phyloP scores from a whole-genome alignment of 2,329 filamentous ascomycete species.

The Colletotrichum echinochloae region DNA sequence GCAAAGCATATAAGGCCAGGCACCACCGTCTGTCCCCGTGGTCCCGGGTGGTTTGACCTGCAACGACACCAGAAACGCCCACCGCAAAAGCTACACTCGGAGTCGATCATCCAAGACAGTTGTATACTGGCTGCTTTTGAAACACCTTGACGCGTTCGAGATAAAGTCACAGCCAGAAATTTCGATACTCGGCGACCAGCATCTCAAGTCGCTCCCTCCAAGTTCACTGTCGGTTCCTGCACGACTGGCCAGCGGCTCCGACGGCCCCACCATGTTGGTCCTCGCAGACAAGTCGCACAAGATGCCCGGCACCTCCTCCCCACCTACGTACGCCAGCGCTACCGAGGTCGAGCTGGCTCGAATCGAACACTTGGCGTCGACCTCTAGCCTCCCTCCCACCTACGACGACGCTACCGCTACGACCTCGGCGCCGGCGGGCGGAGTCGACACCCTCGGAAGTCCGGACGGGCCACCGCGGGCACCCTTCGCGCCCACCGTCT shows the following conservation, averaged over 20 bases:
- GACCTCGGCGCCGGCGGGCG: conserved; percentile 8
- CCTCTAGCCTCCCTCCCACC: conserved; percentile 44
- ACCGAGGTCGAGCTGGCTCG: conserved; percentile 17
- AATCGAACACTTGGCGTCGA: not conserved
- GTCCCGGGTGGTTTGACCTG: not conserved
- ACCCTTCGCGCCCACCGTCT: conserved; percentile 56
- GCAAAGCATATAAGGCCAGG: not conserved
- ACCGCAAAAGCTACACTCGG: not conserved
- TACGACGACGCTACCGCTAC: conserved; percentile 45
- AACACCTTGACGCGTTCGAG: not conserved
- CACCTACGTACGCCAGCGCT: conserved; percentile 8
- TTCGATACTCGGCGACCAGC: not conserved
- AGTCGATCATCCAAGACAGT: not conserved
- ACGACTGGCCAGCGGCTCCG: not conserved
- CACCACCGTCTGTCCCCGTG: not conserved
- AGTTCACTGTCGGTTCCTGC: not conserved
- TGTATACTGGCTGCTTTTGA: too few relatives aligned
- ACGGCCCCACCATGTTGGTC: conserved; percentile 4
- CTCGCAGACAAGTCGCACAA: not conserved
- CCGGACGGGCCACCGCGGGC: conserved; percentile 24
- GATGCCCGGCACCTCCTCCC: not conserved
- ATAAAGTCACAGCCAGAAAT: too few relatives aligned
- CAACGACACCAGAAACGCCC: not conserved
- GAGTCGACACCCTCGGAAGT: not conserved
- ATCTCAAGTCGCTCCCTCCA: not conserved